Conservation (phyloP, 441 rosid species). For the Mallotus repandus region DNA sequence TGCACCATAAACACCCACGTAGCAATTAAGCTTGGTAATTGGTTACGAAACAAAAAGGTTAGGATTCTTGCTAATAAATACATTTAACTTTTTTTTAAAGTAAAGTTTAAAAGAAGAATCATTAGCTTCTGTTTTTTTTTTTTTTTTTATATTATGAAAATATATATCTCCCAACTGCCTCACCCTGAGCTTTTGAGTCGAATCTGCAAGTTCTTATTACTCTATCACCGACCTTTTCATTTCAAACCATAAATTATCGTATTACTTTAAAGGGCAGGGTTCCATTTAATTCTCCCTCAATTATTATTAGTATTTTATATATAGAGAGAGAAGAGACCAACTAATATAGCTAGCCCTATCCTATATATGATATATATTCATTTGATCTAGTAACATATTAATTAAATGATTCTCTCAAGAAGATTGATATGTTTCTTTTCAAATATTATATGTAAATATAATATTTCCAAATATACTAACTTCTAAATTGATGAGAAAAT, state of each 20-base stretch:
- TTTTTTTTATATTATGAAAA: not conserved
- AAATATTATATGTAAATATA: not conserved
- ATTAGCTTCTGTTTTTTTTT: not conserved
- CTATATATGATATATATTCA: not conserved
- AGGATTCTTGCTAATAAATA: not conserved
- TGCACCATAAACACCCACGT: not conserved
- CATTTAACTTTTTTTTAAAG: not conserved
- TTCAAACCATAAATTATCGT: not conserved
- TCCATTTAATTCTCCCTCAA: not conserved
- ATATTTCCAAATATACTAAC: too few relatives aligned
- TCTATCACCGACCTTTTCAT: conserved; percentile 20
- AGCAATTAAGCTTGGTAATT: not conserved
- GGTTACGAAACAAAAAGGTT: conserved; percentile 1
- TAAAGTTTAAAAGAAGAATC: not conserved
- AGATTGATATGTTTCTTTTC: not conserved
- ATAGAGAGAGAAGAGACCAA: not conserved
- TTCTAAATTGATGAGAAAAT: too few relatives aligned
- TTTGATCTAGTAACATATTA: not conserved
- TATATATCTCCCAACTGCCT: conserved; percentile 19
- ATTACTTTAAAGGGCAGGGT: not conserved
- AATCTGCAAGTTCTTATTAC: conserved; percentile 16
- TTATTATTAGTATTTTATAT: not conserved
- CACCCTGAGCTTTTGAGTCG: not conserved
- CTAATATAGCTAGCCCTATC: not conserved
- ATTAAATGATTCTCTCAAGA: not conserved